These are phyloP conservation scores for Fusarium zealandicum DNA, from an alignment of 2,329 filamentous ascomycete species.

Conservation along the genomic window DNA sequence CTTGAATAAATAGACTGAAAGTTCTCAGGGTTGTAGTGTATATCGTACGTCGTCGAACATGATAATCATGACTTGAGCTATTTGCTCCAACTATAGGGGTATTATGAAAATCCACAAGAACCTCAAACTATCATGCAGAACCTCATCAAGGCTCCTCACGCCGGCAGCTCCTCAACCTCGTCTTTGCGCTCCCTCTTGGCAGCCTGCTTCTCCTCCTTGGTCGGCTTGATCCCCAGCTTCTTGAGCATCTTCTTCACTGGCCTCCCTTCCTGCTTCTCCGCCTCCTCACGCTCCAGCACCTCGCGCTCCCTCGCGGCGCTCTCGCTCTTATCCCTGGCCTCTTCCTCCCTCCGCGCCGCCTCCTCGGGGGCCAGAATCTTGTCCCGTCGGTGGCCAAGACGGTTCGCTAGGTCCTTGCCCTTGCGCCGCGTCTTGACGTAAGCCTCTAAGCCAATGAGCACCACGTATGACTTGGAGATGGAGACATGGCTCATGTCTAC, in stretches of 20 bases:
- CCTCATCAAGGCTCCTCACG: neutral
- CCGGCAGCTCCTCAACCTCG: conserved; percentile 19
- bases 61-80: conserved; percentile 11
- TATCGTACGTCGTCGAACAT: neutral
- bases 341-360: conserved; percentile 63
- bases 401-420: conserved; percentile 63
- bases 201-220: conserved; percentile 33
- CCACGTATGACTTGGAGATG: conserved; percentile 81
- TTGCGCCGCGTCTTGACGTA: conserved; percentile 75
- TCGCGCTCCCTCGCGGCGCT: conserved; percentile 62
- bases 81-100: conserved; percentile 19
- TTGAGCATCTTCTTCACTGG: conserved; percentile 48
- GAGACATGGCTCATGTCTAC: conserved; percentile 82
- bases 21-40: conserved; percentile 2
- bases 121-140: neutral
- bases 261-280: conserved; percentile 49
- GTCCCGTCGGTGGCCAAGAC: conserved; percentile 61
- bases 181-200: conserved; percentile 35
- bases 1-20: neutral
- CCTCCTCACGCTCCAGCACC: conserved; percentile 50
- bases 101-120: conserved; percentile 17
- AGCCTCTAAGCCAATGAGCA: conserved; percentile 82
- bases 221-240: conserved; percentile 49
- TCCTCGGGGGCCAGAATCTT: conserved; percentile 69
- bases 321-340: conserved; percentile 66